These are phyloP conservation scores for Talaromyces sp. DNA, from an alignment of 2,329 filamentous ascomycete genomes.

Conservation along the genomic window DNA sequence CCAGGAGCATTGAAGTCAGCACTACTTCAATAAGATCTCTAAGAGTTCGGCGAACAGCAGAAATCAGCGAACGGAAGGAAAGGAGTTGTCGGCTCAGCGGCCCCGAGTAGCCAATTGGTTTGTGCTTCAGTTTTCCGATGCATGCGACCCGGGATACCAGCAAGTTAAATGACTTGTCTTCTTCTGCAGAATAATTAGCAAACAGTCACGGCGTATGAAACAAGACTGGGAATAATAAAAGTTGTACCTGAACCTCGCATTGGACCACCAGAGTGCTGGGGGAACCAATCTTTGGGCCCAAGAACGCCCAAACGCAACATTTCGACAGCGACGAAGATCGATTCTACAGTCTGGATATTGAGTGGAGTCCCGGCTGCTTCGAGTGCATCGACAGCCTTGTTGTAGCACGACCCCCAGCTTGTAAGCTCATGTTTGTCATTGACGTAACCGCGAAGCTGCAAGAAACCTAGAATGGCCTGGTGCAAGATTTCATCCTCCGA, in stretches of 20 bases:
- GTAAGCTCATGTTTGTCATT: constrained; percentile 75
- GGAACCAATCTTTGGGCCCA: constrained; percentile 63
- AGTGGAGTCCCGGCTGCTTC: background rate
- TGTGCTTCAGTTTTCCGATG: constrained; percentile 75
- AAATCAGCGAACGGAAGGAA: constrained; percentile 77
- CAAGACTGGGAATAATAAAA: background rate
- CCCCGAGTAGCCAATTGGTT: constrained; percentile 85
- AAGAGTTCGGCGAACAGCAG: constrained; percentile 71
- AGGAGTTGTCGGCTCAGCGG: constrained; percentile 87
- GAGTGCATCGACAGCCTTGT: constrained; percentile 54
- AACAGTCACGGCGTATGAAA: constrained; percentile 5
- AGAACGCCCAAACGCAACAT: constrained; percentile 75
- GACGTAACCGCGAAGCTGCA: constrained; percentile 83
- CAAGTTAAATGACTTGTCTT: constrained; percentile 72
- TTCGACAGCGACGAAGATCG: constrained; percentile 78
- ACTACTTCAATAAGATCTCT: constrained; percentile 82
- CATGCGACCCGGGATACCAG: constrained; percentile 84
- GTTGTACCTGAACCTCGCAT: constrained; percentile 51
- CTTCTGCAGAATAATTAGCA: constrained; percentile 47
- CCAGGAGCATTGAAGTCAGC: constrained; percentile 73
- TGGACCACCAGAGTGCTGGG: constrained; percentile 53
- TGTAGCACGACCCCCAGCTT: constrained; percentile 75
- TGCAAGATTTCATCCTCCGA: constrained; percentile 68
- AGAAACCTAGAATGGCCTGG: constrained; percentile 80
- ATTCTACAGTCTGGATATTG: constrained; percentile 46